phyloP scores from a whole-genome alignment of 371 early-diverging fungal species.

The Smittium mucronatum region DNA sequence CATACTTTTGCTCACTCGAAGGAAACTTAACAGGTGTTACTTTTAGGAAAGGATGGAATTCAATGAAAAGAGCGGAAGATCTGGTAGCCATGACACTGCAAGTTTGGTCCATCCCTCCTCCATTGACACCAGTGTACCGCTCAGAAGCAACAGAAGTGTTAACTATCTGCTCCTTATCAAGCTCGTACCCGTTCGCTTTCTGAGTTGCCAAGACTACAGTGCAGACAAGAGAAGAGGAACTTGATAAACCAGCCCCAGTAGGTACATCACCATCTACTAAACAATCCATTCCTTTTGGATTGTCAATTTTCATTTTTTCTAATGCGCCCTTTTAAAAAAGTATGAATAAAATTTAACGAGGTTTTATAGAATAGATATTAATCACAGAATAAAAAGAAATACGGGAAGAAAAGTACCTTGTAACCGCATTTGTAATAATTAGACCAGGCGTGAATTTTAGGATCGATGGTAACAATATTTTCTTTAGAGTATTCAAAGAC shows the following conservation, averaged over 20 bases:
- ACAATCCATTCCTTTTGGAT: slow-evolving; percentile 51
- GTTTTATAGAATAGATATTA: not conserved
- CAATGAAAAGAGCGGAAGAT: slow-evolving; percentile 62
- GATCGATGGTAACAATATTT: too few species aligned
- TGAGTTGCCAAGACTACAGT: slow-evolving; percentile 58
- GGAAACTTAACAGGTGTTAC: slow-evolving; percentile 52
- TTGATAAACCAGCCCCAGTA: slow-evolving; percentile 73
- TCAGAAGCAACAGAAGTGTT: slow-evolving; percentile 66
- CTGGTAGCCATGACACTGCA: slow-evolving; percentile 66
- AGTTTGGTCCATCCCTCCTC: slow-evolving; percentile 85
- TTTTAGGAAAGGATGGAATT: slow-evolving; percentile 65
- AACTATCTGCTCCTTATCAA: slow-evolving; percentile 53
- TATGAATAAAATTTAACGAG: slow-evolving; percentile 11
- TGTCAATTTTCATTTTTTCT: slow-evolving; percentile 38
- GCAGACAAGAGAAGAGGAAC: slow-evolving; percentile 74
- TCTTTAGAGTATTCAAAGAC: too few species aligned
- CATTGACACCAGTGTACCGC: slow-evolving; percentile 68
- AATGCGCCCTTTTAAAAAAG: slow-evolving; percentile 43
- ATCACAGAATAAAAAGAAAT: too few species aligned
- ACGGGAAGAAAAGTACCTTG: slow-evolving; percentile 36
- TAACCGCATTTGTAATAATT: slow-evolving; percentile 83
- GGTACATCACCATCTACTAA: slow-evolving; percentile 71
- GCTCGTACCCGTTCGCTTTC: slow-evolving; percentile 36
- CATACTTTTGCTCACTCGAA: slow-evolving; percentile 36
- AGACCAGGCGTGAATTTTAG: too few species aligned